Base-by-base conservation (phyloP, 1,284 basidiomycete species). In the Polyporus tsugae region DNA sequence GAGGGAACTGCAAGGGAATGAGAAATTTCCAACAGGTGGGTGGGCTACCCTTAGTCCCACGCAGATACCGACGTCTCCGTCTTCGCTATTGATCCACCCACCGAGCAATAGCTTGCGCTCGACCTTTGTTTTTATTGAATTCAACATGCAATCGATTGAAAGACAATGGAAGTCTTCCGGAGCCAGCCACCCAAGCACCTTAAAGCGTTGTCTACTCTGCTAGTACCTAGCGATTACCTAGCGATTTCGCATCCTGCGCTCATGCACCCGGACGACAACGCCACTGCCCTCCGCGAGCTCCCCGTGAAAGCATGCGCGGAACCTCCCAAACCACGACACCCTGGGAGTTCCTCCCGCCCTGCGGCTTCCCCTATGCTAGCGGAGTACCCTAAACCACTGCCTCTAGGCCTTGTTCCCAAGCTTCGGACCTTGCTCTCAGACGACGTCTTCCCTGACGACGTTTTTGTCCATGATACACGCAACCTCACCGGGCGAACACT, bases 371-470 rank as follows among this genome's bases (percentile, higher is more conserved):
- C 35, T 9, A 13, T n/a, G 9, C 35, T n/a, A 1, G 0, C 4
- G 55, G 35, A 11, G 9, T 17, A 19, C 35, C 17, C 35, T 38
- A 19, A n/a, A 22, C 35, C 55, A 6, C 13, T 19, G 17, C 11
- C 29, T 22, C 17, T 22, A 19, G 10, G 3, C 35, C 6, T 11
- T 7, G 7, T 38, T n/a, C 35, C n/a, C 0, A 22, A 38, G 35
- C 55, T 22, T 58, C 35, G 55, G 64, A 71, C 75, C 36, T 70
- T 73, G 58, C 75, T 80, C 38, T 72, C 78, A 2, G 52, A 60
- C 13, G 65, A 73, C 22, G 73, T 61, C 60, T 75, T 80, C 55
- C 79, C 78, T 13, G 77, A 80, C 42, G 52, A 69, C 29, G 72
- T 80, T 19, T 42, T 77, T 22, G 78, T 80, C 19, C 71, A 76